A percentile compares a stretch with the other conserved stretches of the same genome.
Conservation (phyloP, 331 rosid species). For the Quercus tomentella region DNA sequence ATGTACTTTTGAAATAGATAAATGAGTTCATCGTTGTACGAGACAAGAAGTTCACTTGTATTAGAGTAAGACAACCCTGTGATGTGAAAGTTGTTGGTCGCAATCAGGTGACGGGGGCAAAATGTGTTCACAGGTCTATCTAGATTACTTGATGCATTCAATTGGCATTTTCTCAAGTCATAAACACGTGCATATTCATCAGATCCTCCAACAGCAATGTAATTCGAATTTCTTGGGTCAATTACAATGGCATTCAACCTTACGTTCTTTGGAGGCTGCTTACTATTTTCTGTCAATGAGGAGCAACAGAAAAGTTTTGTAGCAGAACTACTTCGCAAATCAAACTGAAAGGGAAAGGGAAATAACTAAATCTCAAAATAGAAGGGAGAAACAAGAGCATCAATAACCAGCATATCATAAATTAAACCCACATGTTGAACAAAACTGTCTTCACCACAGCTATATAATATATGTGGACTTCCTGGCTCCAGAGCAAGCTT, state of each 20-base stretch:
- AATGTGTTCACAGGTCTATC: constrained; percentile 40
- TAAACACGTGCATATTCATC: constrained; percentile 55
- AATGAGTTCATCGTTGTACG: constrained; percentile 49
- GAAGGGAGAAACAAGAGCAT: constrained; percentile 26
- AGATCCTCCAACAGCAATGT: constrained; percentile 50
- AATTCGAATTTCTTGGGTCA: constrained; percentile 55
- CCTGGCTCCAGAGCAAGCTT: constrained; percentile 71
- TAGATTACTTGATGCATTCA: constrained; percentile 22
- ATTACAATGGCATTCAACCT: constrained; percentile 46
- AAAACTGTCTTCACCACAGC: constrained; percentile 61
- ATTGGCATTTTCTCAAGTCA: constrained; percentile 43
- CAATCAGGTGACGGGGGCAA: constrained; percentile 41
- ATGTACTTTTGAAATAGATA: constrained; percentile 46
- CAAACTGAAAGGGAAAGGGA: constrained; percentile 55
- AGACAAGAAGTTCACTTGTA: constrained; percentile 46
- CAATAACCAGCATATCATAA: constrained; percentile 24
- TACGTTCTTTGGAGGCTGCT: constrained; percentile 27
- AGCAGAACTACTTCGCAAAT: constrained; percentile 53
- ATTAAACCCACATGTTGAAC: constrained; percentile 51
- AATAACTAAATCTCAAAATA: constrained; percentile 20
- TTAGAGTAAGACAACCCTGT: constrained; percentile 55
- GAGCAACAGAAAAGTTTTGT: constrained; percentile 45
- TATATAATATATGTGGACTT: constrained; percentile 51
- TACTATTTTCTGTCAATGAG: constrained; percentile 25
- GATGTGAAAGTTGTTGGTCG: constrained; percentile 34